Percentiles rank a stretch among this genome's conserved stretches.
Evolutionary conservation across 257 asterid species (phyloP).

Genomic region (Capsicum pubescens): DNA sequence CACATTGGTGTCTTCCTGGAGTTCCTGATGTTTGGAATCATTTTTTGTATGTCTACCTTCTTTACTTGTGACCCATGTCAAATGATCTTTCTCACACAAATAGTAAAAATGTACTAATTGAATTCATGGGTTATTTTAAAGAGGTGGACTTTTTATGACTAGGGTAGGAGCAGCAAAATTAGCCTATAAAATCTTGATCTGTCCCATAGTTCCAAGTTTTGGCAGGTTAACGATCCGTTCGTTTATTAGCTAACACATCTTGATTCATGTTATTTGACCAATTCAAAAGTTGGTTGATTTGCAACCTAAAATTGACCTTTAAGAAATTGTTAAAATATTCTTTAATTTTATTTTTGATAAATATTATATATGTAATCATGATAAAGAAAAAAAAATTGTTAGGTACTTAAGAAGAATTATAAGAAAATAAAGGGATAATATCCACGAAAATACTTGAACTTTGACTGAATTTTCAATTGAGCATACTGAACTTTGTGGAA

Average conservation of each 20-base stretch:
- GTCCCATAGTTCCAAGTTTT: background rate
- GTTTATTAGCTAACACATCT: too few relatives aligned
- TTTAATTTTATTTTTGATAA: too few relatives aligned
- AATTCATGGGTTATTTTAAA: background rate
- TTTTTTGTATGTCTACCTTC: slow-evolving; percentile 54
- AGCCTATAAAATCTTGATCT: background rate
- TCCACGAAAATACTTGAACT: too few relatives aligned
- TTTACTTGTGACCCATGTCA: slow-evolving; percentile 28
- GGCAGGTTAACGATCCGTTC: background rate
- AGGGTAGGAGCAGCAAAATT: background rate
- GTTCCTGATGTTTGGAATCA: slow-evolving; percentile 85
- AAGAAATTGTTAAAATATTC: too few relatives aligned
- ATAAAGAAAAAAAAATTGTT: too few relatives aligned
- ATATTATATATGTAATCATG: too few relatives aligned
- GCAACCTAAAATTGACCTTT: too few relatives aligned
- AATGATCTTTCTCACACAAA: background rate
- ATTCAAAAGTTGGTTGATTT: background rate
- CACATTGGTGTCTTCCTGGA: slow-evolving; percentile 87
- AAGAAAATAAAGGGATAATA: too few relatives aligned
- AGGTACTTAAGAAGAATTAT: too few relatives aligned
- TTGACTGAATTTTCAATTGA: too few relatives aligned
- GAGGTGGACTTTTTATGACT: background rate
- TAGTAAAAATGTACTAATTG: background rate
- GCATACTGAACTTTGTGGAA: too few relatives aligned
- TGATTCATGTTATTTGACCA: background rate